phyloP scores from a whole-genome alignment of 257 asterid species.

The Rauvolfia tetraphylla region DNA sequence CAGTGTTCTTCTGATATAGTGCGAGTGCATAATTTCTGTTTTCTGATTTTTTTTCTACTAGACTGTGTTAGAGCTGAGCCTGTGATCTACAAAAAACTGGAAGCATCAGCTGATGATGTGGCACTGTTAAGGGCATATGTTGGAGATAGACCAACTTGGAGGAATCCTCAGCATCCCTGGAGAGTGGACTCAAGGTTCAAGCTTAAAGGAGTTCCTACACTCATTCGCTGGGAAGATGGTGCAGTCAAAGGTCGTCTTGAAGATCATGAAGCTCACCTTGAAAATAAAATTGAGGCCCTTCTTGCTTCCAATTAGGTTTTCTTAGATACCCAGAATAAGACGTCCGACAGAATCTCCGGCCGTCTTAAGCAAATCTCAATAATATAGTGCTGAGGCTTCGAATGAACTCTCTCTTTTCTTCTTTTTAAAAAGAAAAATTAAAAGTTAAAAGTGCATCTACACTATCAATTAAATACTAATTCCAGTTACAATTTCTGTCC shows the following conservation, averaged over 20 bases:
- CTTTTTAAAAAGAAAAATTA: too few relatives aligned
- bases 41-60: constrained; percentile 18
- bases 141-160: constrained; percentile 92
- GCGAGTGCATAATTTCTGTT: neutral
- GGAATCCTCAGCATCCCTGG: constrained; percentile 77
- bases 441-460: too few relatives aligned
- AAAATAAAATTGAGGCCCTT: constrained; percentile 50
- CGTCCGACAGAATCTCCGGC: neutral
- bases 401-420: too few relatives aligned
- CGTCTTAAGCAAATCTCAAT: too few relatives aligned
- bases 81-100: constrained; percentile 79
- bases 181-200: constrained; percentile 61
- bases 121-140: constrained; percentile 81
- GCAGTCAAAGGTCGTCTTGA: constrained; percentile 66
- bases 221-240: constrained; percentile 74
- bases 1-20: neutral
- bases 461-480: too few relatives aligned
- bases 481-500: too few relatives aligned
- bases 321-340: neutral
- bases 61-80: constrained; percentile 98
- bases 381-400: too few relatives aligned
- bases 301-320: constrained; percentile 36
- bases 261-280: constrained; percentile 80
- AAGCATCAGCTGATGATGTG: constrained; percentile 56
- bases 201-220: constrained; percentile 79